Evolutionary conservation across 176 grass and related monocot genomes (phyloP).

Genomic region (Stipa capillata): DNA sequence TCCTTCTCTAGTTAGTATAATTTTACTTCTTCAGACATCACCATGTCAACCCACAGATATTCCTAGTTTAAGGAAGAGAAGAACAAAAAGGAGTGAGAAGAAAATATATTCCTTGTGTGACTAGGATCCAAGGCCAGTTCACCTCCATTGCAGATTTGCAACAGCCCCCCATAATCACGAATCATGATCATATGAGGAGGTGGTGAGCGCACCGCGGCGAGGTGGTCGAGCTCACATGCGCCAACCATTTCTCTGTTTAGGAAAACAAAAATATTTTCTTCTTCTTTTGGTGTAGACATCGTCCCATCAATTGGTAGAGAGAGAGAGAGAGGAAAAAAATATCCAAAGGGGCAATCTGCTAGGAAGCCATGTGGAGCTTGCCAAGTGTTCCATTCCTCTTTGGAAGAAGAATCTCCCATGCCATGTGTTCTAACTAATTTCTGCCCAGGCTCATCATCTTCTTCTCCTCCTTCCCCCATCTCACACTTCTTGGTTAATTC

Average conservation of each 20-base stretch:
- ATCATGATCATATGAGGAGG: background rate
- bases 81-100: background rate
- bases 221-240: background rate
- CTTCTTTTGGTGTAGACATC: background rate
- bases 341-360: conserved; percentile 11
- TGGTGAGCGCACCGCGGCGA: background rate
- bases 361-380: conserved; percentile 16
- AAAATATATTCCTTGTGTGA: background rate
- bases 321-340: background rate
- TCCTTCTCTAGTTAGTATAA: background rate
- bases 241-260: background rate
- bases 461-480: background rate
- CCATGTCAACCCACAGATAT: background rate
- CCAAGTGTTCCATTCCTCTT: conserved; percentile 4
- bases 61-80: background rate
- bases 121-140: background rate
- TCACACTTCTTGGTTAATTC: no score
- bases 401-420: background rate
- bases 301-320: background rate
- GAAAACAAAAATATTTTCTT: background rate
- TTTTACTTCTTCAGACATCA: background rate
- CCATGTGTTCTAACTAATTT: background rate
- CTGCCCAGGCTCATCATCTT: background rate
- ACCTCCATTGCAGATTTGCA: background rate
- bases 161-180: background rate